Evolutionary conservation across 2,329 filamentous ascomycete species (phyloP), one percentile per base, ranked within the genome.

Genomic region (Mariannaea elegans): DNA sequence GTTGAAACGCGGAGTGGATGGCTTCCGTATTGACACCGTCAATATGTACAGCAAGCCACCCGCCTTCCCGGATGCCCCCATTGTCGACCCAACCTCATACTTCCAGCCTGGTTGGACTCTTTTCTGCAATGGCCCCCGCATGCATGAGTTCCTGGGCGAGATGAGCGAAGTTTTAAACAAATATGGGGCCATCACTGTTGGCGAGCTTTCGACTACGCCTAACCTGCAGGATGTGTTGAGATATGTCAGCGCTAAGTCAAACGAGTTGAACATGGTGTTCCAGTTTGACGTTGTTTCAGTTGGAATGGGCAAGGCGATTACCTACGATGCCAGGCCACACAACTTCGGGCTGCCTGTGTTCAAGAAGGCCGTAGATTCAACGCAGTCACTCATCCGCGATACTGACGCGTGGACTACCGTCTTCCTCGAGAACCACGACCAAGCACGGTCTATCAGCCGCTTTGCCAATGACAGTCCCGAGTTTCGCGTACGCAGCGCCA

Each of bases 1-100:
- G 92, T 83, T 95, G 1, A 80, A 90, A 48, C 84, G 86, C 29
- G 91, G 91, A 3, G 87, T 91, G 0, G 86, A 89, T 44, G 90
- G 90, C 3, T 92, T 92, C 78, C 83, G 90, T n/a, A 84, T 92
- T 75, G 90, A 92, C 68, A 88, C 89, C 1, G 89, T 92, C 73
- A 91, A 91, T 73, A 84, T 90, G 76, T 90, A 90, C 70, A 88
- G 85, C 70, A 92, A 92, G 70, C 81, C 81, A 0, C 81, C 81
- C 3, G 78, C 76, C 1, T 84, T 87, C 55, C 83, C 82, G 0
- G 86, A 90, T 62, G 87, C 86, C 0, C 82, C 86, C 1, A 72
- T 87, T 36, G 75, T 79, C 5, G 79, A 87, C 47, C 72, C 77
- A 4, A 76, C 74, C 3, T 74, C 78, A 1, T 72, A 73, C 16